Conservation (phyloP, 1,284 basidiomycete genomes). For the Marasmius sp. region DNA sequence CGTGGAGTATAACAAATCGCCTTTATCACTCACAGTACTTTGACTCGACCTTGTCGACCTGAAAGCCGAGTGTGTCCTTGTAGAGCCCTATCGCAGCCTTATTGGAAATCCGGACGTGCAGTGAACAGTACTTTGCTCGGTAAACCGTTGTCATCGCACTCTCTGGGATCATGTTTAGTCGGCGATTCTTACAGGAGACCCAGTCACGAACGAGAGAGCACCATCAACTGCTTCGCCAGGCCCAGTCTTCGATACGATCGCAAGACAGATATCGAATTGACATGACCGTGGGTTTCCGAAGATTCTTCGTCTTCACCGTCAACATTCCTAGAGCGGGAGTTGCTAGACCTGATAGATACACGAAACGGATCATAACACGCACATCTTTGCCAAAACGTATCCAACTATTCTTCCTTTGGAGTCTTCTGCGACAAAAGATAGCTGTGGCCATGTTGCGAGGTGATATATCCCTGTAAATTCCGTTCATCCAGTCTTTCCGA, state of each 20-base stretch:
- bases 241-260: slow-evolving; percentile 84
- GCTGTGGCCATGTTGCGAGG: slow-evolving; percentile 87
- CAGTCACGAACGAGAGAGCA: slow-evolving; percentile 69
- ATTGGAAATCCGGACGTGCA: slow-evolving; percentile 89
- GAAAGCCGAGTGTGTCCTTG: slow-evolving; percentile 81
- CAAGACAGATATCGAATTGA: slow-evolving; percentile 90
- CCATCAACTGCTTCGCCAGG: slow-evolving; percentile 86
- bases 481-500: not conserved
- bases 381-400: slow-evolving; percentile 96
- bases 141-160: slow-evolving; percentile 87
- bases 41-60: slow-evolving; percentile 73
- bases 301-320: slow-evolving; percentile 56
- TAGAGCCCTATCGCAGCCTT: slow-evolving; percentile 83
- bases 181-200: slow-evolving; percentile 4
- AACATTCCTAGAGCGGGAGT: not conserved
- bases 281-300: slow-evolving; percentile 73
- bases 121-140: slow-evolving; percentile 72
- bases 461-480: slow-evolving; percentile 80
- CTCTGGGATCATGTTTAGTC: slow-evolving; percentile 45
- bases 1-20: not conserved
- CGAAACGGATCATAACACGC: slow-evolving; percentile 21
- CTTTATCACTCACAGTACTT: slow-evolving; percentile 71
- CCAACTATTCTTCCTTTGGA: slow-evolving; percentile 88
- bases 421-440: slow-evolving; percentile 94
- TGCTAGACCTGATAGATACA: slow-evolving; percentile 4